A percentile compares a stretch with the other conserved stretches of the same genome.
These are phyloP conservation scores for Elongisporangium prolatum DNA, from an alignment of 352 stramenopile species.

Conservation along the genomic window DNA sequence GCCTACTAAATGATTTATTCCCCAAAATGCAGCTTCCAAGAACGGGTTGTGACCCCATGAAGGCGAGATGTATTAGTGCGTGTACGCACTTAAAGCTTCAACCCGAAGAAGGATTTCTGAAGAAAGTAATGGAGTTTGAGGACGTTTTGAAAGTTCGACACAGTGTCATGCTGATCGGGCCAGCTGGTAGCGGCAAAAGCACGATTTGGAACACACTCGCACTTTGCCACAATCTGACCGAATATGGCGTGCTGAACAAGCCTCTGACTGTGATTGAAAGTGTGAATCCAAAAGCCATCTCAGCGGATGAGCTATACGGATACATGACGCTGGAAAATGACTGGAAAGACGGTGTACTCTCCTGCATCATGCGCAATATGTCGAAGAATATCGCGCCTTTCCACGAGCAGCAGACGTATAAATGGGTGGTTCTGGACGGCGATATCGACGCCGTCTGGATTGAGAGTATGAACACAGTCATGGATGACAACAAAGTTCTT, in stretches of 20 bases:
- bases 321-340: slow-evolving; percentile 98
- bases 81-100: slow-evolving; percentile 80
- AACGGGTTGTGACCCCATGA: slow-evolving; percentile 38
- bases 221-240: slow-evolving; percentile 49
- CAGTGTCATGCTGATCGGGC: slow-evolving; percentile 95
- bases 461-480: slow-evolving; percentile 92
- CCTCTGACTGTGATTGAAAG: slow-evolving; percentile 92
- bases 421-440: slow-evolving; percentile 91
- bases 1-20: slow-evolving; percentile 93
- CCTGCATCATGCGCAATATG: slow-evolving; percentile 97
- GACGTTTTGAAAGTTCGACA: slow-evolving; percentile 94
- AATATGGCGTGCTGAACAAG: slow-evolving; percentile 70
- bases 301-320: slow-evolving; percentile 90
- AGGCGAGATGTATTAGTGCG: slow-evolving; percentile 37
- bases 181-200: slow-evolving; percentile 93
- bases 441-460: slow-evolving; percentile 96
- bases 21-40: slow-evolving; percentile 42
- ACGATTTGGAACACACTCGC: slow-evolving; percentile 95
- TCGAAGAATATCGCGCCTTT: slow-evolving; percentile 89
- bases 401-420: slow-evolving; percentile 81
- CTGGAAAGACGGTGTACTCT: slow-evolving; percentile 96
- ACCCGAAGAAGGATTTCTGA: slow-evolving; percentile 93
- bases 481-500: slow-evolving; percentile 93
- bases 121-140: slow-evolving; percentile 94
- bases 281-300: slow-evolving; percentile 95